Evolutionary conservation across 225 moss, liverwort and hornwort species (phyloP).

Genomic region (Pseudoscleropodium purum): DNA sequence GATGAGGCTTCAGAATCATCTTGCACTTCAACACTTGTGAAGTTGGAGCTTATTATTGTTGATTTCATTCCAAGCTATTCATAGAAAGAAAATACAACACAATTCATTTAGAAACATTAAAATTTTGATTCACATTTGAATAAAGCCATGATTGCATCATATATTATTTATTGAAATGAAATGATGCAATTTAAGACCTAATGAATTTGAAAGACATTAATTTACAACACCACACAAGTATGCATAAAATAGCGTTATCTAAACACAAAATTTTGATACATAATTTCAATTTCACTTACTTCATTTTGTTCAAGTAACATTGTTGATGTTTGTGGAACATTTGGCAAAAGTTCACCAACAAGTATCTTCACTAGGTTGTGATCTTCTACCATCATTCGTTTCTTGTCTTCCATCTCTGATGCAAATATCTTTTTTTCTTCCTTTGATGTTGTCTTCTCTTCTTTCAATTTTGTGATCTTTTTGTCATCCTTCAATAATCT

Average conservation of each 20-base stretch:
- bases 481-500: not conserved
- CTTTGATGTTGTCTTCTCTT: not conserved
- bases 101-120: not conserved
- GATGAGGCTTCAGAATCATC: not conserved
- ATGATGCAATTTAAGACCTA: not conserved
- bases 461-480: no score
- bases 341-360: no score
- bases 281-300: not conserved
- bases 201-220: not conserved
- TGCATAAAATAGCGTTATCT: not conserved
- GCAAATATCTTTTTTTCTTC: not conserved
- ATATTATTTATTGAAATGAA: not conserved
- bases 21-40: fast-evolving
- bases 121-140: no score
- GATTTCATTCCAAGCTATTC: not conserved
- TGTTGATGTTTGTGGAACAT: not conserved
- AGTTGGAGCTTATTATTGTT: not conserved
- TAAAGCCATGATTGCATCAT: not conserved
- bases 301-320: not conserved
- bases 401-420: not conserved
- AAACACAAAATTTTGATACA: not conserved
- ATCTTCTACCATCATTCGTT: no score
- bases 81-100: not conserved
- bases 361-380: no score
- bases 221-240: not conserved